Evolutionary conservation across 306 rosid genomes (phyloP).

Genomic region (Rubus parviflorus): DNA sequence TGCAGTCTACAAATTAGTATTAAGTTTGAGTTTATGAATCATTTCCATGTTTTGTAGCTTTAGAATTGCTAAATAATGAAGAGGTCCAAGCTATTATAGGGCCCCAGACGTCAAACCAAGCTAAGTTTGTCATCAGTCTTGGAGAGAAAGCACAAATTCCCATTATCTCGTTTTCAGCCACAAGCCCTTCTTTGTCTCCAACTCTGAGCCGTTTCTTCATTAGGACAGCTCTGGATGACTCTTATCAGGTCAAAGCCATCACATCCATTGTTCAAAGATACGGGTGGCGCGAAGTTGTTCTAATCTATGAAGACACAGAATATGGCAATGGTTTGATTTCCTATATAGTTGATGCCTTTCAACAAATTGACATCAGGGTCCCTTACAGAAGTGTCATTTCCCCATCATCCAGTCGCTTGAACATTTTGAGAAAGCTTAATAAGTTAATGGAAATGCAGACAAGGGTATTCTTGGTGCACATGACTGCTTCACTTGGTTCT

Average conservation of each 20-base stretch:
- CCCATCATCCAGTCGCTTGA: neutral
- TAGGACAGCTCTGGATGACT: constrained; percentile 15
- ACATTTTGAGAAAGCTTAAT: constrained; percentile 23
- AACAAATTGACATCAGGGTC: constrained; percentile 14
- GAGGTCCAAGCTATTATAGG: constrained; percentile 25
- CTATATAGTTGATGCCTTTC: constrained; percentile 27
- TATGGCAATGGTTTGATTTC: constrained; percentile 47
- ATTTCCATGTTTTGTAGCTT: constrained; percentile 10
- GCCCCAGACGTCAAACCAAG: constrained; percentile 28
- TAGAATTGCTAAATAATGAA: constrained; percentile 11
- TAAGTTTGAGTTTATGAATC: too few relatives aligned
- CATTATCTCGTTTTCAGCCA: constrained; percentile 24
- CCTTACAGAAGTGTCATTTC: constrained; percentile 26
- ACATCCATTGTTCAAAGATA: constrained; percentile 26
- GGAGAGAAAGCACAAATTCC: constrained; percentile 29
- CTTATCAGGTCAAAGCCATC: constrained; percentile 29
- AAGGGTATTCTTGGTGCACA: constrained; percentile 39
- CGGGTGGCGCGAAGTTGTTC: constrained; percentile 39
- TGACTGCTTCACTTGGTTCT: constrained; percentile 22
- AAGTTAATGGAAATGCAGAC: constrained; percentile 10
- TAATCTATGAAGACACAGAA: constrained; percentile 38
- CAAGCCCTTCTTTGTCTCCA: constrained; percentile 21
- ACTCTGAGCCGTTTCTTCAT: constrained; percentile 21
- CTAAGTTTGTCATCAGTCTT: constrained; percentile 13
- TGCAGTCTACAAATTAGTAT: neutral